A percentile compares a stretch with the other conserved stretches of the same genome.
These are phyloP conservation scores for Plenodomus tracheiphilus DNA, from an alignment of 2,329 filamentous ascomycete species.

Conservation along the genomic window DNA sequence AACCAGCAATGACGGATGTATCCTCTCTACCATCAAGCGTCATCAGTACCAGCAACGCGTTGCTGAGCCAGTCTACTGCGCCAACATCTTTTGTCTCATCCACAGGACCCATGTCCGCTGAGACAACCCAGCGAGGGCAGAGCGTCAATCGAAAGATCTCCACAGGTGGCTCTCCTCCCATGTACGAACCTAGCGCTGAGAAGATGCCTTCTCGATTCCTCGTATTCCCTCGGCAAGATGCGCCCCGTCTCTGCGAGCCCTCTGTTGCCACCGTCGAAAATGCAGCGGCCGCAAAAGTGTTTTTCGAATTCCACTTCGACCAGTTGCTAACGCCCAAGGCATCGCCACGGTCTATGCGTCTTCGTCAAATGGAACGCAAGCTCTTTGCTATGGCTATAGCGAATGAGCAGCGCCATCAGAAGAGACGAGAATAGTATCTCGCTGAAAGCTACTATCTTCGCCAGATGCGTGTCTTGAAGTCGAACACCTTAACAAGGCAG, in stretches of 20 bases:
- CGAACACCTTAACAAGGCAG: conserved; percentile 56
- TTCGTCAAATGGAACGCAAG: conserved; percentile 64
- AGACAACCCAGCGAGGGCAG: conserved; percentile 28
- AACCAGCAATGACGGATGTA: conserved; percentile 17
- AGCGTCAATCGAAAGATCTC: conserved; percentile 15
- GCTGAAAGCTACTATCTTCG: conserved; percentile 77
- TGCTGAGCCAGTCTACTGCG: conserved; percentile 37
- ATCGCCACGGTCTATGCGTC: conserved; percentile 64
- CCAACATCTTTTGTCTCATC: conserved; percentile 42
- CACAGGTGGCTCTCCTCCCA: conserved; percentile 20
- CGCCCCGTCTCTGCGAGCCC: conserved; percentile 36
- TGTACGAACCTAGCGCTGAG: conserved; percentile 14
- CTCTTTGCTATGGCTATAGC: conserved; percentile 62
- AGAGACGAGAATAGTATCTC: conserved; percentile 62
- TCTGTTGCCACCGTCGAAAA: conserved; percentile 70
- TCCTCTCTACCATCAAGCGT: conserved; percentile 33
- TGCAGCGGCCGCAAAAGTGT: conserved; percentile 79
- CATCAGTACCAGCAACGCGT: conserved; percentile 31
- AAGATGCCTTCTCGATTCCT: conserved; percentile 28
- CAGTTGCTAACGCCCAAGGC: conserved; percentile 60
- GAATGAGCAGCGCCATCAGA: conserved; percentile 58
- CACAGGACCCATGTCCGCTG: conserved; percentile 32
- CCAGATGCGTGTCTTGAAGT: conserved; percentile 70
- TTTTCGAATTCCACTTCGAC: conserved; percentile 82
- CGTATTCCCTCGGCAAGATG: conserved; percentile 40